Percentiles rank a stretch among this genome's conserved stretches.
These are phyloP conservation scores for Ganoderma sp. DNA, from an alignment of 1,284 basidiomycete genomes.

Conservation along the genomic window DNA sequence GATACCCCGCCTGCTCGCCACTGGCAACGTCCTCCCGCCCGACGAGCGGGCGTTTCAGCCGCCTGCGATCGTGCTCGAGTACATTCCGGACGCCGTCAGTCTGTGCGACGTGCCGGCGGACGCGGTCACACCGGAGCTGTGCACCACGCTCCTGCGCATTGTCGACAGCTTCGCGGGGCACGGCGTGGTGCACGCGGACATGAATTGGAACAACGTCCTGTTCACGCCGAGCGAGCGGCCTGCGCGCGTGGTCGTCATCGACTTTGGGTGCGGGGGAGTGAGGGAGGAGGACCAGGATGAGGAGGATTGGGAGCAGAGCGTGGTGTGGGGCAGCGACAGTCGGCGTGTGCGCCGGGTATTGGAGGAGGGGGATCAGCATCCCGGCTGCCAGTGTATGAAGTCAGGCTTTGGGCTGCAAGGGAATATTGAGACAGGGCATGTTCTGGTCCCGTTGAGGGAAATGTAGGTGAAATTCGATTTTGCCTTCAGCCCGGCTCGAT, in stretches of 20 bases:
- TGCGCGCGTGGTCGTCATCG: neutral
- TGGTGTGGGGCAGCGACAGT: neutral
- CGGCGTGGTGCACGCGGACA: conserved; percentile 15
- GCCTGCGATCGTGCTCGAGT: conserved; percentile 17
- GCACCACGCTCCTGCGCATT: conserved; percentile 9
- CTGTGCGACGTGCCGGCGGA: conserved; percentile 9
- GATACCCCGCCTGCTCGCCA: conserved; percentile 13
- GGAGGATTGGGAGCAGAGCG: neutral
- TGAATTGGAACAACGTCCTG: conserved; percentile 3
- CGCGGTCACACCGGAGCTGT: neutral
- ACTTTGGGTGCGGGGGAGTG: neutral
- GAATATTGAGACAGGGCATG: too few species aligned
- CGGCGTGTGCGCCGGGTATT: neutral
- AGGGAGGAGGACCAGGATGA: neutral
- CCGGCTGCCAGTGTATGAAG: neutral
- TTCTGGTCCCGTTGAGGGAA: too few species aligned
- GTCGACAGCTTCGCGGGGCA: conserved; percentile 9
- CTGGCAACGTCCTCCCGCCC: conserved; percentile 9
- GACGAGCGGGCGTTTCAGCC: conserved; percentile 16
- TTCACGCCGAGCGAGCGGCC: conserved; percentile 1
- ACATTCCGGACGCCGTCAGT: conserved; percentile 20
- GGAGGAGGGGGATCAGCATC: neutral
- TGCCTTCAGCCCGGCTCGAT: too few species aligned
- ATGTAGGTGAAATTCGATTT: too few species aligned
- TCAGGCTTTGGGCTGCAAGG: too few species aligned